These are phyloP conservation scores for Oryza punctata DNA, from an alignment of 176 grass and related monocot species.

Conservation along the genomic window DNA sequence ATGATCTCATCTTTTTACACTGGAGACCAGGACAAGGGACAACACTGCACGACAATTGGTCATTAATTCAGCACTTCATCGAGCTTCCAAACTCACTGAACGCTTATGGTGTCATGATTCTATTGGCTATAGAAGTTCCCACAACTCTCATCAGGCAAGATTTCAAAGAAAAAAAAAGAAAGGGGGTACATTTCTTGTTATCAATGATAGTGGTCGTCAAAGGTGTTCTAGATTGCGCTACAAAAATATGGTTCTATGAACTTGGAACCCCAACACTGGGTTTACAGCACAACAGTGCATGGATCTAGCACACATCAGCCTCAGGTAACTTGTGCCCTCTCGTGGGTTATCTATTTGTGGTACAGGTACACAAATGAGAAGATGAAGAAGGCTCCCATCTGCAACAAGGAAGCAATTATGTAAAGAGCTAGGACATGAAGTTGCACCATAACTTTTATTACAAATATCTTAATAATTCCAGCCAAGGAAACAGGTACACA, in stretches of 20 bases:
- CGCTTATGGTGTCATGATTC: conserved; percentile 5
- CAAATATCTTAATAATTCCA: background rate
- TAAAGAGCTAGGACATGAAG: conserved; percentile 18
- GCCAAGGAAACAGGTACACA: background rate
- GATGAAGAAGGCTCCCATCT: conserved; percentile 98
- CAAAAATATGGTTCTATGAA: conserved; percentile 51
- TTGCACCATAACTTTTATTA: too few relatives aligned
- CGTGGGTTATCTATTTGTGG: conserved; percentile 73
- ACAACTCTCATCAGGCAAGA: conserved; percentile 19
- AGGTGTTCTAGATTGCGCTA: conserved; percentile 39
- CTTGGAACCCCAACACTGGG: conserved; percentile 26
- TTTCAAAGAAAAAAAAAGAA: background rate
- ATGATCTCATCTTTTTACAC: background rate
- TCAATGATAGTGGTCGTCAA: background rate
- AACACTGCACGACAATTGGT: background rate
- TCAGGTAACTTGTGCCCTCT: conserved; percentile 25
- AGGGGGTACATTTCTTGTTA: conserved; percentile 5
- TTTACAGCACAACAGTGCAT: conserved; percentile 22
- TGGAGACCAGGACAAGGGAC: too few relatives aligned
- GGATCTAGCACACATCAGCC: conserved; percentile 6
- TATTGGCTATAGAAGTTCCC: conserved; percentile 31
- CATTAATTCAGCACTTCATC: too few relatives aligned
- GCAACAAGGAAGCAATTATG: conserved; percentile 34
- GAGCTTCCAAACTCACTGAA: background rate
- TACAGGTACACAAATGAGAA: conserved; percentile 92